Percentiles rank a stretch among this genome's conserved stretches.
Evolutionary conservation across 768 basidiomycete genomes (phyloP).

Genomic region (Hirschioporus abietinus): DNA sequence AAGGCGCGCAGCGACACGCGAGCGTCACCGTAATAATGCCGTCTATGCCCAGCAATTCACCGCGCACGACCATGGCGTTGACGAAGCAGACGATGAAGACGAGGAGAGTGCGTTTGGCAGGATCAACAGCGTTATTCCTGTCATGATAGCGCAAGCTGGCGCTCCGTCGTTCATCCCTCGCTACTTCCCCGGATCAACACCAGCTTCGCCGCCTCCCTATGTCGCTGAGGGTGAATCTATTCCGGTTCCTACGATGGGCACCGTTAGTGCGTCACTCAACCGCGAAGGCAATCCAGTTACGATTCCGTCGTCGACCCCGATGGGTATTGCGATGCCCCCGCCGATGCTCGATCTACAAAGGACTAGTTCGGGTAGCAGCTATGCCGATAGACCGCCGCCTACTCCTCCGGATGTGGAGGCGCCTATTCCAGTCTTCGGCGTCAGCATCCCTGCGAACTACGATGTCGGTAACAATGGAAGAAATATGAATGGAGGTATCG

Average conservation of each 20-base stretch:
- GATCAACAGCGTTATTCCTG: not conserved
- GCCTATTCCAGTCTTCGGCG: not conserved
- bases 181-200: slow-evolving; percentile 49
- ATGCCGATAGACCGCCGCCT: slow-evolving; percentile 2
- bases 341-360: not conserved
- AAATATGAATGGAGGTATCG: not conserved
- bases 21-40: slow-evolving; percentile 28
- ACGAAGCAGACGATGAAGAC: slow-evolving; percentile 23
- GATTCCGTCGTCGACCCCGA: not conserved
- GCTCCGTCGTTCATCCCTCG: slow-evolving; percentile 48
- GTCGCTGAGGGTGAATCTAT: slow-evolving; percentile 2
- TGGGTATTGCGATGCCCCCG: not conserved
- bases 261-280: not conserved
- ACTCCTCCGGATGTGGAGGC: not conserved
- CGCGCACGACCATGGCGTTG: slow-evolving; percentile 16
- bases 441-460: not conserved
- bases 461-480: not conserved
- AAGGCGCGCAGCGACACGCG: slow-evolving; percentile 33
- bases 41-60: slow-evolving; percentile 24
- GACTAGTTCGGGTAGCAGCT: not conserved
- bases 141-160: slow-evolving; percentile 30
- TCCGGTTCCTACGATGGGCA: not conserved
- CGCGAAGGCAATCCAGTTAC: not conserved
- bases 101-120: slow-evolving; percentile 17
- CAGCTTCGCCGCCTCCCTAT: slow-evolving; percentile 33